A percentile compares a stretch with the other conserved stretches of the same genome.
Evolutionary conservation across 441 rosid species (phyloP).

Genomic region (Populus hybrid): DNA sequence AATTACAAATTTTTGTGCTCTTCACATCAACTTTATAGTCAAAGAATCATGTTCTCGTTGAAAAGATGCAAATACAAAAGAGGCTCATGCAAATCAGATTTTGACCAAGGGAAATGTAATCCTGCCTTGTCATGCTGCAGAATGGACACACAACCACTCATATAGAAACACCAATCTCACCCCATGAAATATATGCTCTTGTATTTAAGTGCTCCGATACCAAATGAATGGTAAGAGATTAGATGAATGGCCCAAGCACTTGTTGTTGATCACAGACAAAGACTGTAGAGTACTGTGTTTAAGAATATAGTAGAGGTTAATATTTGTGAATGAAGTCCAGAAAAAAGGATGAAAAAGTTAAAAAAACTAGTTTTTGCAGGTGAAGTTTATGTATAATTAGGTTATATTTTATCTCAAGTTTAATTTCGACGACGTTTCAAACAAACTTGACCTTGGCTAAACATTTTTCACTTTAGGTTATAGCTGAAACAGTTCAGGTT

Average conservation of each 20-base stretch:
- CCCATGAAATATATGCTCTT: neutral
- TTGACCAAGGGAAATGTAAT: neutral
- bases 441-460: no score
- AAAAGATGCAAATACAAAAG: constrained; percentile 11
- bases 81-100: neutral
- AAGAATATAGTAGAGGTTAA: no score
- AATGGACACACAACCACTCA: constrained; percentile 15
- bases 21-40: constrained; percentile 16
- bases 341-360: no score
- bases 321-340: no score
- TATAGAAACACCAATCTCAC: neutral
- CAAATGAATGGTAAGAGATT: neutral
- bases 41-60: neutral
- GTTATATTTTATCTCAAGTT: no score
- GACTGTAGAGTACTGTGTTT: no score
- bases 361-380: no score
- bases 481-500: neutral
- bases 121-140: constrained; percentile 25
- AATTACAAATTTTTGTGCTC: neutral
- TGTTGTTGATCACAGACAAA: neutral
- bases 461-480: constrained; percentile 1
- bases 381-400: no score
- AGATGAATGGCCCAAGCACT: constrained; percentile 1
- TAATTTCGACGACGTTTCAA: no score
- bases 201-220: neutral